phyloP scores from a whole-genome alignment of 345 rosid species.

The Melaleuca quinquenervia region DNA sequence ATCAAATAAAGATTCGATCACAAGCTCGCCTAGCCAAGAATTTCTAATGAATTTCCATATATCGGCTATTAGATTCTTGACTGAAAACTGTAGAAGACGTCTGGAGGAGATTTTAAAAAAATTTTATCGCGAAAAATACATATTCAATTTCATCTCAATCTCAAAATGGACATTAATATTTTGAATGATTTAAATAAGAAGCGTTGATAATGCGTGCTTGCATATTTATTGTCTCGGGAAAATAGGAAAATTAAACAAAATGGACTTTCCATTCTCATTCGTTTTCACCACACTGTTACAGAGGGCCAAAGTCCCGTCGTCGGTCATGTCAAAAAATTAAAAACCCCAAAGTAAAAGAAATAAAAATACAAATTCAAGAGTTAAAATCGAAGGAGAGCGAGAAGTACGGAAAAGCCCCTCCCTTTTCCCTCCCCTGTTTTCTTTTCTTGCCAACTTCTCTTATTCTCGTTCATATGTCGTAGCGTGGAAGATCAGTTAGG shows the following conservation, averaged over 20 bases:
- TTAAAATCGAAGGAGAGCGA: no score
- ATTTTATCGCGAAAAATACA: neutral
- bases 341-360: neutral
- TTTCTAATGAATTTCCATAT: neutral
- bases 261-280: neutral
- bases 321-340: neutral
- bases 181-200: no score
- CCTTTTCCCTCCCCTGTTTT: neutral
- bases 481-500: neutral
- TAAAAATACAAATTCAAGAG: no score
- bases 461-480: neutral
- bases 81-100: slow-evolving; percentile 18
- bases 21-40: neutral
- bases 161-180: no score
- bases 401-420: neutral
- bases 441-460: neutral
- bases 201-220: no score
- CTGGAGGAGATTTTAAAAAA: neutral
- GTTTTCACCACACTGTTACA: neutral
- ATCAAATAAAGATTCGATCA: neutral
- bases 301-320: neutral
- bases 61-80: slow-evolving; percentile 1
- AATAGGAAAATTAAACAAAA: neutral
- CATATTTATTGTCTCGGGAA: neutral
- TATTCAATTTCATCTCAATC: no score